Evolutionary conservation across 1,284 basidiomycete genomes (phyloP).

Genomic region (Sporisorium sorghi): DNA sequence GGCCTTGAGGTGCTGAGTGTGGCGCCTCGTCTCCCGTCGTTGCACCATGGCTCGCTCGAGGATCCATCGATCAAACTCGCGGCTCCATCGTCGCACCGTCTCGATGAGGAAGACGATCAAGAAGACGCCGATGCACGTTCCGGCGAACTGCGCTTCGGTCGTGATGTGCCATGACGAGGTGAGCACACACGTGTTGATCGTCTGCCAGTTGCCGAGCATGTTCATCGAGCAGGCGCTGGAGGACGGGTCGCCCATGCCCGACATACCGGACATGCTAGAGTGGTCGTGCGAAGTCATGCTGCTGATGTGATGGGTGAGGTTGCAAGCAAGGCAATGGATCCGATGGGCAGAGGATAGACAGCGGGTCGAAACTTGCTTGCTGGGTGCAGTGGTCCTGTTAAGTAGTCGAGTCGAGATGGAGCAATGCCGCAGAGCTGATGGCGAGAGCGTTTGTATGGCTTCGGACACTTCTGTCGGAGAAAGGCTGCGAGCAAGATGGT

Average conservation of each 20-base stretch:
- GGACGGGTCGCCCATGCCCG: constrained; percentile 26
- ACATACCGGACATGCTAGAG: constrained; percentile 33
- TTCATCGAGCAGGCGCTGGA: constrained; percentile 41
- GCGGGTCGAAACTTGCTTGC: not conserved
- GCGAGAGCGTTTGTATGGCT: not conserved
- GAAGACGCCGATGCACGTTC: constrained; percentile 63
- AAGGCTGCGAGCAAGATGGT: not conserved
- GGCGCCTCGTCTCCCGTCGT: constrained; percentile 28
- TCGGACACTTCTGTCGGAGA: constrained; percentile 1
- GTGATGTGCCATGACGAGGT: constrained; percentile 59
- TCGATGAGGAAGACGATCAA: constrained; percentile 62
- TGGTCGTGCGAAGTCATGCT: constrained; percentile 35
- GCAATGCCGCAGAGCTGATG: not conserved
- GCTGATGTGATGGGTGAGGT: too few relatives aligned
- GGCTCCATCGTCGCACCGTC: constrained; percentile 53
- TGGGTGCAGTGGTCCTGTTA: not conserved
- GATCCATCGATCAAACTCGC: constrained; percentile 61
- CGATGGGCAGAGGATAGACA: not conserved
- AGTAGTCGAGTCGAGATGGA: not conserved
- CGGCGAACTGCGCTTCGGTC: constrained; percentile 56
- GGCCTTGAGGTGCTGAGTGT: constrained; percentile 25
- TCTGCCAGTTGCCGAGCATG: constrained; percentile 58
- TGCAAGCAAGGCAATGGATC: not conserved
- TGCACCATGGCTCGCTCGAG: constrained; percentile 42
- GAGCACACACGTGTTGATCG: constrained; percentile 56